Evolutionary conservation across 106 monocot genomes (phyloP), one percentile per base, ranked within the genome.

Genomic region (Acorus calamus): DNA sequence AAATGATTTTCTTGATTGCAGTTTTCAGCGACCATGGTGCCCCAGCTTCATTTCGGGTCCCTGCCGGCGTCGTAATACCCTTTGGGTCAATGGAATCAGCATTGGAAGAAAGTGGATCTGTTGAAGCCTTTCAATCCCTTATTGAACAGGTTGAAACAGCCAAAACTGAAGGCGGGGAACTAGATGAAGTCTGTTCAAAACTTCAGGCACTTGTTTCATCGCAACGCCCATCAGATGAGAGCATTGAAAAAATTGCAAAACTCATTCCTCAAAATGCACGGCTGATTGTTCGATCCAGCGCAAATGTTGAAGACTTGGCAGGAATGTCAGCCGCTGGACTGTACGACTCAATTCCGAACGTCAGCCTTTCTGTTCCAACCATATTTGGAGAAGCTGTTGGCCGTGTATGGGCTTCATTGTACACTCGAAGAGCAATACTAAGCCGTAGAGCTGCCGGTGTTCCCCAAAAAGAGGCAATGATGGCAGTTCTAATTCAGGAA

Each of bases 241-340:
- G 68, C 8, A 47, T 87, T 8, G 61, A 76, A 53, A 14, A 66
- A 53, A 46, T 94, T 6, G 59, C 62, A 49, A 67, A 75, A 56
- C 76, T 80, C 42, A 42, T 94, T n/a, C 71, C 84, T 53, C 52
- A 9, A 42, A 67, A 76, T 73, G 57, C 82, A 8, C 75, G 89
- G 2, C 73, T 94, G 54, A 94, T 94, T 14, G 89, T 78, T 43
- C 79, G 94, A 60, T 94, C 94, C 51, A 94, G 87, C 58, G 89
- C 94, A 47, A 94, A 90, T 69, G 94, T 94, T 10, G 94, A 94
- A 70, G 94, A 94, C 63, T 67, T 94, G 12, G 86, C 89, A 44
- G 94, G 94, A 6, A 94, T 94, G 94, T 89, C 94, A 45, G 94
- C 89, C 57, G 94, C 94, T 43, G 94, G 89, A 28, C 64, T 94